These are phyloP conservation scores for Neocucurbitaria cava DNA, from an alignment of 2,329 filamentous ascomycete species.

Conservation along the genomic window DNA sequence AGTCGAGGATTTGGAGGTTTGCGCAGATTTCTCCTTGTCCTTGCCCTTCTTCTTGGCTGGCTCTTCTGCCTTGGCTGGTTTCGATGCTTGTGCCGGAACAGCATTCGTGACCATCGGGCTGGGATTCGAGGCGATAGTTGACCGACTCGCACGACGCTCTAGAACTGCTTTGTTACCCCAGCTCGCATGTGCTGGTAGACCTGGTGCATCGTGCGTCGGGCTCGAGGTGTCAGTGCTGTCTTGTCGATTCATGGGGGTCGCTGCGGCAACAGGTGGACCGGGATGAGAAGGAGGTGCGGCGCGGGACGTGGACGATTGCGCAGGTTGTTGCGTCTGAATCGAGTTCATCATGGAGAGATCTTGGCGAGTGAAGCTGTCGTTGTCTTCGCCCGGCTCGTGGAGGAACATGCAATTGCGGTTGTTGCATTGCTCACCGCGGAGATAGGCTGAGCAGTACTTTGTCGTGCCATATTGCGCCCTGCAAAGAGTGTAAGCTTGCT, in stretches of 20 bases:
- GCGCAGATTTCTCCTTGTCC: conserved; percentile 34
- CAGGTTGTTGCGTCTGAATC: conserved; percentile 77
- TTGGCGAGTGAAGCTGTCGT: conserved; percentile 93
- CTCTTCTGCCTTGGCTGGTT: conserved; percentile 40
- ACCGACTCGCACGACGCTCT: conserved; percentile 77
- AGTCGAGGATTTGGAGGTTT: conserved; percentile 36
- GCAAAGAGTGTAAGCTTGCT: conserved; percentile 24
- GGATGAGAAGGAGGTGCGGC: conserved; percentile 60
- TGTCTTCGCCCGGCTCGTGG: conserved; percentile 97
- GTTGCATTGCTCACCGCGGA: conserved; percentile 91
- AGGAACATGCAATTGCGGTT: conserved; percentile 98
- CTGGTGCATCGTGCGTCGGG: conserved; percentile 72
- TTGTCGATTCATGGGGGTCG: conserved; percentile 72
- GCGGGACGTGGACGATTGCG: conserved; percentile 61
- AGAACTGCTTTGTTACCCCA: conserved; percentile 80
- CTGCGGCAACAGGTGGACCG: conserved; percentile 59
- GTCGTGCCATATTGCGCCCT: conserved; percentile 85
- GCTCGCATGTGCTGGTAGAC: conserved; percentile 90
- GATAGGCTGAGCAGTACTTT: conserved; percentile 97
- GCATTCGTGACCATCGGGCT: conserved; percentile 72
- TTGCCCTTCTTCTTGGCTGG: conserved; percentile 35
- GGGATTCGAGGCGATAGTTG: conserved; percentile 79
- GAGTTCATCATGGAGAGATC: conserved; percentile 95
- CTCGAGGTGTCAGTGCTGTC: conserved; percentile 77
- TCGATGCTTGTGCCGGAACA: conserved; percentile 47